Percentiles rank a stretch among this genome's conserved stretches.
Conservation (phyloP, 371 early-diverging fungal species). For the Catenaria anguillulae region DNA sequence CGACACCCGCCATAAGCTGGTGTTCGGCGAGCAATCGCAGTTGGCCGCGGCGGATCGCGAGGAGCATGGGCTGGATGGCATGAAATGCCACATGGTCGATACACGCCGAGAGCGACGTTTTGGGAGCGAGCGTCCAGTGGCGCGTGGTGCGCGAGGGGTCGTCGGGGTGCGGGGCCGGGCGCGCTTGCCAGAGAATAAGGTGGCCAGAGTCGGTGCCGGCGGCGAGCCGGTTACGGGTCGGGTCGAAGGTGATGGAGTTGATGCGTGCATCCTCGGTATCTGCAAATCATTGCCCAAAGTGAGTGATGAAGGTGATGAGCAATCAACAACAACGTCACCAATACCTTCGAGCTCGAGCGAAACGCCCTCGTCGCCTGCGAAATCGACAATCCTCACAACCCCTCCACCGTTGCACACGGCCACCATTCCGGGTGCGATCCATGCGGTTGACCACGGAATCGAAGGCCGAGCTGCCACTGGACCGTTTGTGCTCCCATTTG, state of each 20-base stretch:
- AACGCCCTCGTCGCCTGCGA: not conserved
- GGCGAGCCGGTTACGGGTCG: not conserved
- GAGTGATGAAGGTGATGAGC: too few species aligned
- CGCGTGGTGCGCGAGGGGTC: too few species aligned
- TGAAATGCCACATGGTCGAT: not conserved
- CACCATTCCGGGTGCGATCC: not conserved
- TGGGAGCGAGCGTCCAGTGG: not conserved
- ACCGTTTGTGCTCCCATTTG: too few species aligned
- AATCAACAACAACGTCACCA: too few species aligned
- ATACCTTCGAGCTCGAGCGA: not conserved
- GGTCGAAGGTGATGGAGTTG: not conserved
- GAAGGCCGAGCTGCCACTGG: too few species aligned
- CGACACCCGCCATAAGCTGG: not conserved
- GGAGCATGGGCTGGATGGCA: not conserved
- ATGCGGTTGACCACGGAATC: not conserved
- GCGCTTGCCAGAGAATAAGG: not conserved
- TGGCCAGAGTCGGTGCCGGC: conserved; percentile 7
- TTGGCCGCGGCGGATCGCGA: not conserved
- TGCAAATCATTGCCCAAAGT: not conserved
- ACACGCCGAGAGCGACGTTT: not conserved
- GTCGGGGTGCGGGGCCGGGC: too few species aligned
- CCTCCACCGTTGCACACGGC: conserved; percentile 1
- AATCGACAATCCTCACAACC: not conserved
- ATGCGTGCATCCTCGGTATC: not conserved
- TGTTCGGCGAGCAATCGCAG: conserved; percentile 2